Percentiles rank a stretch among this genome's conserved stretches.
These are phyloP conservation scores for Colletotrichum coccodes DNA, from an alignment of 2,329 filamentous ascomycete species.

Conservation along the genomic window DNA sequence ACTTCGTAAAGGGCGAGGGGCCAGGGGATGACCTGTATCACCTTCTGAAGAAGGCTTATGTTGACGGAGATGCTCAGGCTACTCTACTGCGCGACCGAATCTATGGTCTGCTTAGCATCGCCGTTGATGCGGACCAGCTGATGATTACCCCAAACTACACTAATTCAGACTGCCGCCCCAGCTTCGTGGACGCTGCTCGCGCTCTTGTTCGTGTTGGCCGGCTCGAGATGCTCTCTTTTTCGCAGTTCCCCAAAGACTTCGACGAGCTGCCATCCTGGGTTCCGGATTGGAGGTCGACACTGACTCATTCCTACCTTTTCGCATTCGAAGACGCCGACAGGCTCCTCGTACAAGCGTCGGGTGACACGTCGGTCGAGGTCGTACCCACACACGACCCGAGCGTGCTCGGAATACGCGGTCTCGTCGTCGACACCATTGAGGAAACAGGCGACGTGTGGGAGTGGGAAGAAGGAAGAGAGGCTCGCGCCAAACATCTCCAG, in stretches of 20 bases:
- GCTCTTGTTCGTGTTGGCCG: slow-evolving; percentile 14
- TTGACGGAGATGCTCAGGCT: slow-evolving; percentile 25
- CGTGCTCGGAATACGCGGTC: slow-evolving; percentile 24
- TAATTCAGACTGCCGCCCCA: neutral
- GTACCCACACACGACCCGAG: neutral
- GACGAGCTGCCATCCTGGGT: slow-evolving; percentile 46
- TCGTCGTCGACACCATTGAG: slow-evolving; percentile 26
- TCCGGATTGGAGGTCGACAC: slow-evolving; percentile 45
- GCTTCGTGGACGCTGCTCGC: slow-evolving; percentile 13
- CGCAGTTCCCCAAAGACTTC: slow-evolving; percentile 25
- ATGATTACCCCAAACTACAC: slow-evolving; percentile 18
- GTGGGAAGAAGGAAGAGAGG: neutral
- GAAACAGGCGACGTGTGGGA: slow-evolving; percentile 12
- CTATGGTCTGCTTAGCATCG: slow-evolving; percentile 38
- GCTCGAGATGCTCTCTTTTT: slow-evolving; percentile 21
- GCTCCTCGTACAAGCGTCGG: neutral
- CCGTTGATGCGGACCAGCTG: slow-evolving; percentile 5
- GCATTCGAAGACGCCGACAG: slow-evolving; percentile 1
- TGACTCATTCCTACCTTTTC: slow-evolving; percentile 6
- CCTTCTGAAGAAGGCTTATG: slow-evolving; percentile 35
- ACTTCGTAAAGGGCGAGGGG: slow-evolving; percentile 30
- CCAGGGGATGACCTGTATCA: slow-evolving; percentile 34
- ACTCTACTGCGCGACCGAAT: slow-evolving; percentile 37
- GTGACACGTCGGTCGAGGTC: slow-evolving; percentile 6
- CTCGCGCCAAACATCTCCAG: neutral